Evolutionary conservation across 2,329 filamentous ascomycete species (phyloP), one percentile per base, ranked within the genome.

Genomic region (Pestalotiopsis sp.): DNA sequence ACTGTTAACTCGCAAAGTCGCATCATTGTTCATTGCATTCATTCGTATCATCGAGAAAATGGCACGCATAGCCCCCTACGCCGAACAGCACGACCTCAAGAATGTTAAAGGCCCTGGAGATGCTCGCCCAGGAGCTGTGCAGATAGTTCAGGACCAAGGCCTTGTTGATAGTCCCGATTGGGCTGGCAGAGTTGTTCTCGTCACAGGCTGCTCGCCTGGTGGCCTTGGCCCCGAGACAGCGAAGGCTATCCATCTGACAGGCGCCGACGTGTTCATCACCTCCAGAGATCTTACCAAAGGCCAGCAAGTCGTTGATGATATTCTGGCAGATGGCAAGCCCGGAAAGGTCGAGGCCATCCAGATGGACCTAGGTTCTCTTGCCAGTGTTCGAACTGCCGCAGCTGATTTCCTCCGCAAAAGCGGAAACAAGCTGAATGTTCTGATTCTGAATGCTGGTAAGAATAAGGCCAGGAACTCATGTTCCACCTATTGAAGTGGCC

Each of bases 371-470:
- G 65, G 31, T 27, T 72, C 70, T 1, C 45, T 74, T 52, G 57
- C 66, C 38, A 70, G 68, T 25, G 41, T 72, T 49, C 66, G 67
- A 31, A 65, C 62, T 20, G 68, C 67, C 17, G 71, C 72, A 1
- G 36, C 66, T 7, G 68, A 71, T 3, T 70, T 73, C 57, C 69
- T 66, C 39, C 58, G 27, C 14, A 68, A 57, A 58, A 72, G 66
- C 64, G 59, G 36, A 27, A 60, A 64, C 36, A 69, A 66, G 25
- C 69, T 74, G 6, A 71, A 73, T 38, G 45, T 73, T 11, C 11
- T 74, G 45, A 66, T 73, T 25, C 69, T 69, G 25, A 74, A 74
- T 31, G 71, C 71, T 36, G 71, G 70, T 64, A 57, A 25, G 57
- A 31, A 31, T 31, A 9, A 6, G 1, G 7, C 31, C 31, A 31